These are phyloP conservation scores for Globisporangium canariense DNA, from an alignment of 352 stramenopile genomes.

Conservation along the genomic window DNA sequence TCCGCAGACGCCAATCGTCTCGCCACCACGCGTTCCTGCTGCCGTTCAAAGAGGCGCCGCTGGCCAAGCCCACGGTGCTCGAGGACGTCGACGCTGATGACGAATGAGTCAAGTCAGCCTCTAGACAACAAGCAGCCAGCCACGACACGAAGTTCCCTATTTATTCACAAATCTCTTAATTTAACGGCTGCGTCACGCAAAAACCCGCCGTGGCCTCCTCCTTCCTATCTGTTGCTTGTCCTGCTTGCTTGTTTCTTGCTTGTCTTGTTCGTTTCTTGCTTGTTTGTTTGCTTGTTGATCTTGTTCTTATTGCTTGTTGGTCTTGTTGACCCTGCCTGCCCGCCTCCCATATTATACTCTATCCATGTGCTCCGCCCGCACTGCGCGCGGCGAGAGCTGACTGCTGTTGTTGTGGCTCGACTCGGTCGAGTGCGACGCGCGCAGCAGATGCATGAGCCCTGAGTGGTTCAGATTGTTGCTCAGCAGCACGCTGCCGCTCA, in stretches of 20 bases:
- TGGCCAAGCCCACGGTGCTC: neutral
- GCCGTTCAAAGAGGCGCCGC: conserved; percentile 6
- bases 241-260: neutral
- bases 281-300: neutral
- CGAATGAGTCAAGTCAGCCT: neutral
- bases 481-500: conserved; percentile 44
- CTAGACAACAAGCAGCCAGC: neutral
- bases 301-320: conserved; percentile 2
- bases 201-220: neutral
- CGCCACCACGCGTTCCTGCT: conserved; percentile 10
- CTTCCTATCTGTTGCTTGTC: neutral
- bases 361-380: conserved; percentile 60
- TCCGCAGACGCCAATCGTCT: conserved; percentile 8
- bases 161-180: conserved; percentile 20
- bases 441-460: conserved; percentile 54
- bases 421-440: conserved; percentile 32
- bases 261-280: neutral
- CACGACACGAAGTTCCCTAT: conserved; percentile 14
- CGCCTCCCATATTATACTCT: conserved; percentile 43
- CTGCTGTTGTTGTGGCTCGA: conserved; percentile 14
- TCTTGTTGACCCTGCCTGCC: neutral
- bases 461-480: conserved; percentile 62
- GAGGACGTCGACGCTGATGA: conserved; percentile 4
- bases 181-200: conserved; percentile 15
- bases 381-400: conserved; percentile 26